These are phyloP conservation scores for Lentinula sp. DNA, from an alignment of 768 basidiomycete genomes.

Conservation along the genomic window DNA sequence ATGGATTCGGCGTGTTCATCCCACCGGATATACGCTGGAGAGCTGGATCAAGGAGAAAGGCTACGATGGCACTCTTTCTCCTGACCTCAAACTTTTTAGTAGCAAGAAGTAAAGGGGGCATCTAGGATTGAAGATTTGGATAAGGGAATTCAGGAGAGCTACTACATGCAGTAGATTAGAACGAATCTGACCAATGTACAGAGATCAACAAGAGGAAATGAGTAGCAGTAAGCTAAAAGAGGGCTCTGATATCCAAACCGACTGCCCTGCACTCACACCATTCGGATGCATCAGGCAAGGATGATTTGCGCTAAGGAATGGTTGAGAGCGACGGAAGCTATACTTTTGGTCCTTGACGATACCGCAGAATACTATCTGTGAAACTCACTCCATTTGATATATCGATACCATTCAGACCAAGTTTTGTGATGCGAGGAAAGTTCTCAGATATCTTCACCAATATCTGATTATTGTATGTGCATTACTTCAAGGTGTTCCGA, in stretches of 20 bases:
- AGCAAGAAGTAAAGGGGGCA: neutral
- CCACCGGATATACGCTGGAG: constrained; percentile 27
- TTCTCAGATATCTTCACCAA: neutral
- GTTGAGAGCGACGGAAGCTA: neutral
- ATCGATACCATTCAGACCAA: neutral
- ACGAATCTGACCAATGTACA: too few species aligned
- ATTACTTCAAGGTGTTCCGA: neutral
- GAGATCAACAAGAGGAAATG: too few species aligned
- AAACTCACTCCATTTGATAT: neutral
- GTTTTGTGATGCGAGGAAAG: neutral
- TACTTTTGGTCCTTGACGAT: neutral
- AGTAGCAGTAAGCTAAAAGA: neutral
- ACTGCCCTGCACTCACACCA: neutral
- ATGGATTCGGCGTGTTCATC: constrained; percentile 35
- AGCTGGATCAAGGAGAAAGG: constrained; percentile 32
- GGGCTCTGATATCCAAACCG: neutral
- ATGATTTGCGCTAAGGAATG: neutral
- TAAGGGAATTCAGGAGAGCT: too few species aligned
- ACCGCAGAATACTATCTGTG: neutral
- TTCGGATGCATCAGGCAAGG: neutral
- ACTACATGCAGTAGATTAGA: too few species aligned
- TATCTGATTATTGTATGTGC: neutral
- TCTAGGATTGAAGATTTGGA: too few species aligned
- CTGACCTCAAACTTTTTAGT: neutral
- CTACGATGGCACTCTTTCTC: constrained; percentile 18